Conservation (phyloP, 257 asterid genomes). For the Fraxinus quadrangulata region DNA sequence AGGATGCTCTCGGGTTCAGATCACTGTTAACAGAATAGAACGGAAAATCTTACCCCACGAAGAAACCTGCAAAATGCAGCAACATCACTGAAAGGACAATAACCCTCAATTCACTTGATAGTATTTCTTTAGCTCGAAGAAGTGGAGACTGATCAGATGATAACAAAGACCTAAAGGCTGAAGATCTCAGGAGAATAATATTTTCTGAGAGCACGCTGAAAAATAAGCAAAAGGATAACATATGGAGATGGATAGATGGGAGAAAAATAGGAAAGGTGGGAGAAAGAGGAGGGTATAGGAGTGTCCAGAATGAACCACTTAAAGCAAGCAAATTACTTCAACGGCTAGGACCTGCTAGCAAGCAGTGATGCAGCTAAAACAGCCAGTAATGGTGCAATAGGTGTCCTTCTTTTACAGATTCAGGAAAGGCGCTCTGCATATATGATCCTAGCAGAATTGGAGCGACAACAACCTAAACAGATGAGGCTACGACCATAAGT, state of each 20-base stretch:
- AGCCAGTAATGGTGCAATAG: slow-evolving; percentile 79
- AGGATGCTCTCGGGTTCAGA: background rate
- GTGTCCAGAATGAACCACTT: slow-evolving; percentile 7
- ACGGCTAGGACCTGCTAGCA: slow-evolving; percentile 66
- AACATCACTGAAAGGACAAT: slow-evolving; percentile 63
- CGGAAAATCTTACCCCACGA: slow-evolving; percentile 67
- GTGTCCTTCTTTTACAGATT: slow-evolving; percentile 53
- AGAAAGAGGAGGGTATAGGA: background rate
- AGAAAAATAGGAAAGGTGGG: background rate
- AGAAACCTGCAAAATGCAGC: slow-evolving; percentile 81
- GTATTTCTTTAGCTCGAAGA: slow-evolving; percentile 41
- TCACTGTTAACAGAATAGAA: slow-evolving; percentile 5
- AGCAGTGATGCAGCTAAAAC: slow-evolving; percentile 73
- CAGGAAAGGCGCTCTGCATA: slow-evolving; percentile 64
- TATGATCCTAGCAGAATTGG: slow-evolving; percentile 82
- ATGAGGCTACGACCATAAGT: slow-evolving; percentile 2
- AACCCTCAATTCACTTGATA: slow-evolving; percentile 62
- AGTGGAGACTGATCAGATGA: slow-evolving; percentile 55
- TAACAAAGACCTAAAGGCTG: slow-evolving; percentile 44
- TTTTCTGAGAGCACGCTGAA: slow-evolving; percentile 83
- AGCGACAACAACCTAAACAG: slow-evolving; percentile 79
- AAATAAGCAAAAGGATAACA: slow-evolving; percentile 6
- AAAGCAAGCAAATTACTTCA: background rate
- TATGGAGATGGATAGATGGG: slow-evolving; percentile 19
- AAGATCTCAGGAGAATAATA: slow-evolving; percentile 60